Base-by-base conservation (phyloP, 176 grass and related monocot species). In the Avena eriantha region DNA sequence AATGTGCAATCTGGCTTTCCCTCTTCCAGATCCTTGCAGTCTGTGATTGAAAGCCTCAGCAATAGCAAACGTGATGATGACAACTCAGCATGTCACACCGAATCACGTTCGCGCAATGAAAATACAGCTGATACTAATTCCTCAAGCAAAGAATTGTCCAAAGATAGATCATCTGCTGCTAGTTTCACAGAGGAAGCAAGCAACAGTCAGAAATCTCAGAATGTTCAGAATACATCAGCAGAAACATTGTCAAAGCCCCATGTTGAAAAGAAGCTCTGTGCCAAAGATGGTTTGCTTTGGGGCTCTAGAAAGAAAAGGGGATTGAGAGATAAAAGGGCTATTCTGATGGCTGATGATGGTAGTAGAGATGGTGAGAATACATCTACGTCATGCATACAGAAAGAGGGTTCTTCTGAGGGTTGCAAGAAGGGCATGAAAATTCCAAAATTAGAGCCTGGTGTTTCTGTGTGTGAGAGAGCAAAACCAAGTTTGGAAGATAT, bases 271-370 rank as follows among this genome's bases (percentile, higher is more conserved):
- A 41, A 90, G 61, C 69, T 60, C 4, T 69, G 67, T 48, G 7
- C 74, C 48, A 66, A 91, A 72, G 89, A 86, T 67, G 70, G 26
- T 59, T 90, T 87, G 81, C 66, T 90, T 89, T 94, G 90, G 85
- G 90, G 86, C 4, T 86, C 87, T 58, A 92, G 83, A 91, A 97
- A 93, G 91, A 94, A 88, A 87, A 95, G 95, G 71, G 90, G 88
- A 48, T 60, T 73, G 77, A 92, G 95, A 73, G 83, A 79, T 83
- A 91, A 89, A 76, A 89, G 48, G 80, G 35, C 16, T 49, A 21
- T 59, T 86, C 8, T 29, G 6, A 86, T 83, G 81, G 73, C 51
- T 84, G 67, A 72, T 82, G 71, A 83, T 54, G 76, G 51, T 88
- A 43, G 19, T 55, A 79, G 71, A 83, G 87, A 84, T 82, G 78